Evolutionary conservation across 306 rosid species (phyloP).

Genomic region (Citrullus mucosospermus): DNA sequence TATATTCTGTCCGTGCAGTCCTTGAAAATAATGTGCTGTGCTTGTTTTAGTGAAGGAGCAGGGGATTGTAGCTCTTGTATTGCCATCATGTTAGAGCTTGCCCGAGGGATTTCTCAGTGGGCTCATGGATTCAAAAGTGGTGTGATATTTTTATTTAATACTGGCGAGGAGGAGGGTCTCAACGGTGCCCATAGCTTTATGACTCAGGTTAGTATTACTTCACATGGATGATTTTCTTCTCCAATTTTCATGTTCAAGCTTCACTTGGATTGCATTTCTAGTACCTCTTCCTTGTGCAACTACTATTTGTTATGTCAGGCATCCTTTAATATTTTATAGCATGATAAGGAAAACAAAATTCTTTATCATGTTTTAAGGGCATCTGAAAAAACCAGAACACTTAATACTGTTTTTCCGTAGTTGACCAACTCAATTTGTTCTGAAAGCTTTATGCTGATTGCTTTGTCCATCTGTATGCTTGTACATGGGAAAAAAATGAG

Average conservation of each 20-base stretch:
- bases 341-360: not conserved
- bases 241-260: not conserved
- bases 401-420: not conserved
- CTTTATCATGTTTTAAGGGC: not conserved
- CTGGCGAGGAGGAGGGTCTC: constrained; percentile 97
- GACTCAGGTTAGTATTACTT: constrained; percentile 60
- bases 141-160: constrained; percentile 83
- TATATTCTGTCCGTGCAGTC: not conserved
- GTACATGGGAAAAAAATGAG: not conserved
- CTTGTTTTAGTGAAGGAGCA: constrained; percentile 78
- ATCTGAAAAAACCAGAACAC: not conserved
- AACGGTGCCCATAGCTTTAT: constrained; percentile 95
- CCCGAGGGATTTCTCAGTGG: constrained; percentile 95
- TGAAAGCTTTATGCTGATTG: not conserved
- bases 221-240: constrained; percentile 1
- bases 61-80: constrained; percentile 97
- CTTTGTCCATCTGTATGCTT: not conserved
- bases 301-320: not conserved
- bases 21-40: constrained; percentile 8
- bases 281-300: not conserved
- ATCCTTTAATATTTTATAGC: not conserved
- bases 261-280: not conserved
- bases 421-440: not conserved
- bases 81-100: constrained; percentile 91
- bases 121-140: constrained; percentile 80